A percentile compares a stretch with the other conserved stretches of the same genome.
Evolutionary conservation across 345 rosid genomes (phyloP).

Genomic region (Limnanthes douglasii): DNA sequence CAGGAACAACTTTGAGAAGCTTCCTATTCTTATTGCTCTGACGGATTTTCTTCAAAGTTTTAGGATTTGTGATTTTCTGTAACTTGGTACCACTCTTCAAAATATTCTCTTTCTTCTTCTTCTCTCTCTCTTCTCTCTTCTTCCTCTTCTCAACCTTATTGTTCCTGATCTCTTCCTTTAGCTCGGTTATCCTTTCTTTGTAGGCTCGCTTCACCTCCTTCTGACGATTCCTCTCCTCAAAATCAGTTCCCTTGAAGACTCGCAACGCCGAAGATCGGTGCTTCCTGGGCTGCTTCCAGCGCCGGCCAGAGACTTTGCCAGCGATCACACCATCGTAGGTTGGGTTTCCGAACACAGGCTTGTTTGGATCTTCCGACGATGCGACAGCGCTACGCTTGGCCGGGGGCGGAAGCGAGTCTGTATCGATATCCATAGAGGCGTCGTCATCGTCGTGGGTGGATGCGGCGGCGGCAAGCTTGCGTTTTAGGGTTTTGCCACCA

Average conservation of each 20-base stretch:
- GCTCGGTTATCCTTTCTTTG: constrained; percentile 51
- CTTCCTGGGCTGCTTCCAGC: constrained; percentile 62
- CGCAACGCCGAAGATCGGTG: constrained; percentile 59
- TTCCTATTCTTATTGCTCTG: constrained; percentile 67
- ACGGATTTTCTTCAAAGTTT: constrained; percentile 68
- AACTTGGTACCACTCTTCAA: constrained; percentile 69
- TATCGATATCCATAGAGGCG: no score
- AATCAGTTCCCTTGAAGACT: constrained; percentile 35
- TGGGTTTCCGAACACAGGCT: constrained; percentile 42
- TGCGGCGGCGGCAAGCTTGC: constrained; percentile 43
- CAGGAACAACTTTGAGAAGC: constrained; percentile 60
- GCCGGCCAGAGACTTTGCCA: constrained; percentile 75
- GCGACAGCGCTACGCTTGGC: constrained; percentile 70
- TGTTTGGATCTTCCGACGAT: constrained; percentile 52
- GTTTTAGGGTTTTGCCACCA: constrained; percentile 86
- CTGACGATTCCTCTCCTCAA: constrained; percentile 55
- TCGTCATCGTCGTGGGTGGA: constrained; percentile 45
- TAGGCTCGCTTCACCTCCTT: constrained; percentile 75
- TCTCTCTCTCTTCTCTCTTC: constrained; percentile 72
- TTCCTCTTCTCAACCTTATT: constrained; percentile 78
- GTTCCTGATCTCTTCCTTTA: constrained; percentile 75
- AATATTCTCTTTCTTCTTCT: constrained; percentile 75
- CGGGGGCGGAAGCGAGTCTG: constrained; percentile 24
- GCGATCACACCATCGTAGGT: constrained; percentile 92
- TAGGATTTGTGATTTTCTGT: constrained; percentile 70